Evolutionary conservation across 2,329 filamentous ascomycete species (phyloP).

Genomic region (Aspergillus costaricaensis): DNA sequence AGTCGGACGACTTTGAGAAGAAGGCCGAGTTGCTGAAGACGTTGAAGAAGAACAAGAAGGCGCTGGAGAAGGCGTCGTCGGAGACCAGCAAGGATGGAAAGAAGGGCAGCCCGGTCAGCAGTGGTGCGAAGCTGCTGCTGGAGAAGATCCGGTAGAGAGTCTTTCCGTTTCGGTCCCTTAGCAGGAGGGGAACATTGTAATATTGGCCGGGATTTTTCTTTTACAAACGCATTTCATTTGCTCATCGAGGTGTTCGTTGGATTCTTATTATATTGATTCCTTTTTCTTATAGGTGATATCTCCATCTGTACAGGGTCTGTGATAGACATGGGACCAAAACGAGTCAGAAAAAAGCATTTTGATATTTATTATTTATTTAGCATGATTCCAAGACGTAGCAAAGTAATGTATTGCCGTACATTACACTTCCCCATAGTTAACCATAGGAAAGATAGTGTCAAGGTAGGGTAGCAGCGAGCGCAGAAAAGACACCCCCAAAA

Average conservation of each 20-base stretch:
- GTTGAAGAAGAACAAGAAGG: conserved; percentile 72
- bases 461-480: no score
- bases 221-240: neutral
- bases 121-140: conserved; percentile 46
- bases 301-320: conserved; percentile 17
- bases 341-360: conserved; percentile 14
- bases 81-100: conserved; percentile 50
- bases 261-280: neutral
- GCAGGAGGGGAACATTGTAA: neutral
- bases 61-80: conserved; percentile 62
- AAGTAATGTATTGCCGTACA: no score
- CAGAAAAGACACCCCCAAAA: no score
- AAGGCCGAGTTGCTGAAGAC: conserved; percentile 67
- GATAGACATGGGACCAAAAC: conserved; percentile 8
- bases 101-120: conserved; percentile 46
- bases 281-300: conserved; percentile 8
- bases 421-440: no score
- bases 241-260: neutral
- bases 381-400: no score
- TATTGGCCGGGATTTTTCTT: conserved; percentile 7
- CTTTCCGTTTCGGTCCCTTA: neutral
- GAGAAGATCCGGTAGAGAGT: conserved; percentile 36
- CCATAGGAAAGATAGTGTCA: no score
- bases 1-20: conserved; percentile 70
- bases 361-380: neutral